Percentiles rank a stretch among this genome's conserved stretches.
These are phyloP conservation scores for Aspergillus quadrilineatus DNA, from an alignment of 2,329 filamentous ascomycete genomes.

Conservation along the genomic window DNA sequence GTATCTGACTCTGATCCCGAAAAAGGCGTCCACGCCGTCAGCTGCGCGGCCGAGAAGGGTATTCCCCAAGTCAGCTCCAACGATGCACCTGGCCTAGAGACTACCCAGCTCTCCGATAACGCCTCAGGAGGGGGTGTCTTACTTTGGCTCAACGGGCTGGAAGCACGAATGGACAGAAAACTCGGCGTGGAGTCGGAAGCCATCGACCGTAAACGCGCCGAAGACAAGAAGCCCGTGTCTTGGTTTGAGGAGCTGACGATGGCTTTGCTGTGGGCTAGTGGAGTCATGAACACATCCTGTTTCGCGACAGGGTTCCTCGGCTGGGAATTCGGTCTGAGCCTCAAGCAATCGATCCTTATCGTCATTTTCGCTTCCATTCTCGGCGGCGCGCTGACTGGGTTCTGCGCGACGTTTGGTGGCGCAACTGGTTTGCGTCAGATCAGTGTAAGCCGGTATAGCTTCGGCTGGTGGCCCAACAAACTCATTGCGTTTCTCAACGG, in stretches of 20 bases:
- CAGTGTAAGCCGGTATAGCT: constrained; percentile 8
- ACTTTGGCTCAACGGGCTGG: background rate
- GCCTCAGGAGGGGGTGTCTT: background rate
- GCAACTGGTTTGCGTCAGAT: constrained; percentile 8
- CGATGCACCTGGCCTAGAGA: background rate
- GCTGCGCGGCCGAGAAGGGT: background rate
- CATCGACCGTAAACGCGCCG: constrained; percentile 4
- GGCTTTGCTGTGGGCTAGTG: constrained; percentile 10
- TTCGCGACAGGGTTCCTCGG: constrained; percentile 9
- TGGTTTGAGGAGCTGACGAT: constrained; percentile 9
- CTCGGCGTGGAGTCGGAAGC: constrained; percentile 2
- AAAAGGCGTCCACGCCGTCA: background rate
- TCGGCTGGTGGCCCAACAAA: constrained; percentile 13
- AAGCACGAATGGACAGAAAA: constrained; percentile 5
- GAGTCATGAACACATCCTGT: constrained; percentile 10
- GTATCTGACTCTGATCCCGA: background rate
- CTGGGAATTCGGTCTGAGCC: constrained; percentile 8
- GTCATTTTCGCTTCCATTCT: constrained; percentile 5
- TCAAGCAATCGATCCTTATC: constrained; percentile 6
- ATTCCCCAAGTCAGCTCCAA: background rate
- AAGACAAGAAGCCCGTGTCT: background rate
- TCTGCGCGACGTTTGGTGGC: constrained; percentile 5
- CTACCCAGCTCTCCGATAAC: background rate
- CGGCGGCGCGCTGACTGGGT: background rate
- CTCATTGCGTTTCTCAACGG: constrained; percentile 5